These are phyloP conservation scores for Aspergillus ostianus DNA, from an alignment of 495 filamentous ascomycete species.

Conservation along the genomic window DNA sequence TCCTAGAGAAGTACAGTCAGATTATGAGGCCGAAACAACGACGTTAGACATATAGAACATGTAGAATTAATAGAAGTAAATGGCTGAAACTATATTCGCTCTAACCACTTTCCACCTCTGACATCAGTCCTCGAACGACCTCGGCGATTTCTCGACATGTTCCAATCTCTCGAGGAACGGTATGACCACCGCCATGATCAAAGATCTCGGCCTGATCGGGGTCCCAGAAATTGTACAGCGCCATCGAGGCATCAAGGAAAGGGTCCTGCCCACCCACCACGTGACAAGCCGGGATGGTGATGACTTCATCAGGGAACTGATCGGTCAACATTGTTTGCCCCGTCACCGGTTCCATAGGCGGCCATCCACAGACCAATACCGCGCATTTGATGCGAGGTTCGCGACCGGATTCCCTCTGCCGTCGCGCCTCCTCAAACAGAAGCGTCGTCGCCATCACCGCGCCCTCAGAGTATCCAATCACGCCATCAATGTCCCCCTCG, in stretches of 20 bases:
- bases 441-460: conserved; percentile 56
- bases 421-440: conserved; percentile 47
- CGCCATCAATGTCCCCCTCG: conserved; percentile 34
- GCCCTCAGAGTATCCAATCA: conserved; percentile 64
- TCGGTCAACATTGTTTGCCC: conserved; percentile 43
- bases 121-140: conserved; percentile 4
- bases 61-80: too few relatives aligned
- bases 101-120: background rate
- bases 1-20: too few relatives aligned
- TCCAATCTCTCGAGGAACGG: conserved; percentile 49
- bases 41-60: too few relatives aligned
- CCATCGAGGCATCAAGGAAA: conserved; percentile 49
- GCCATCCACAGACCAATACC: conserved; percentile 55
- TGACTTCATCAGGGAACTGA: conserved; percentile 39
- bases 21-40: too few relatives aligned
- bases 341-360: conserved; percentile 47
- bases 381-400: conserved; percentile 52
- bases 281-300: conserved; percentile 55
- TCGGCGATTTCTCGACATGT: conserved; percentile 38
- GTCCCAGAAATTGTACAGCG: conserved; percentile 55
- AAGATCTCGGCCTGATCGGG: conserved; percentile 46
- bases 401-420: conserved; percentile 34
- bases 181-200: conserved; percentile 57
- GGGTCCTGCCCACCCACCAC: conserved; percentile 58
- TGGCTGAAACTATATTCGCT: too few relatives aligned